phyloP scores from a whole-genome alignment of 495 filamentous ascomycete species.

The Xylaria grammica region DNA sequence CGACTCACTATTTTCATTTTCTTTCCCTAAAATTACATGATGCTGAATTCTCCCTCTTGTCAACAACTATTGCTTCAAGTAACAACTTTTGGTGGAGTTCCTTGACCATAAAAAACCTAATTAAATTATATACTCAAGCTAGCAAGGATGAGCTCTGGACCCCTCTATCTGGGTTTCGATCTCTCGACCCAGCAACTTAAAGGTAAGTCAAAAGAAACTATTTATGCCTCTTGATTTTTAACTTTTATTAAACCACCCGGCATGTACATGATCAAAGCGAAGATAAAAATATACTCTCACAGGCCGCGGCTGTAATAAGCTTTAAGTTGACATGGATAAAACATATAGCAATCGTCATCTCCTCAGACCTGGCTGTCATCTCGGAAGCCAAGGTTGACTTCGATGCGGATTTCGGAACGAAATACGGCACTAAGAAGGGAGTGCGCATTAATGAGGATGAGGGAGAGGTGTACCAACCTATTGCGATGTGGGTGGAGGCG shows the following conservation, averaged over 20 bases:
- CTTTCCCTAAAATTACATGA: neutral
- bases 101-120: neutral
- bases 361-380: slow-evolving; percentile 76
- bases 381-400: slow-evolving; percentile 80
- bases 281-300: neutral
- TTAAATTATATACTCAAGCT: too few relatives aligned
- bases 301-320: neutral
- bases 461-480: slow-evolving; percentile 88
- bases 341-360: slow-evolving; percentile 71
- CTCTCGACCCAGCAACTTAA: slow-evolving; percentile 97
- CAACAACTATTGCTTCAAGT: neutral
- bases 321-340: slow-evolving; percentile 3
- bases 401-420: slow-evolving; percentile 70
- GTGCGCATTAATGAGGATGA: slow-evolving; percentile 80
- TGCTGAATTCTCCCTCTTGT: neutral
- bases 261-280: neutral
- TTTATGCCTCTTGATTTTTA: neutral
- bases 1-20: neutral
- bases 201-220: slow-evolving; percentile 51
- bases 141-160: slow-evolving; percentile 52
- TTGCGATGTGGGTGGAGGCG: slow-evolving; percentile 93
- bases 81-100: neutral
- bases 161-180: slow-evolving; percentile 91
- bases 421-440: slow-evolving; percentile 87
- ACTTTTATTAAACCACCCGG: neutral